Evolutionary conservation across 2,329 filamentous ascomycete species (phyloP), one percentile per base, ranked within the genome.

Genomic region (Claviceps sp.): DNA sequence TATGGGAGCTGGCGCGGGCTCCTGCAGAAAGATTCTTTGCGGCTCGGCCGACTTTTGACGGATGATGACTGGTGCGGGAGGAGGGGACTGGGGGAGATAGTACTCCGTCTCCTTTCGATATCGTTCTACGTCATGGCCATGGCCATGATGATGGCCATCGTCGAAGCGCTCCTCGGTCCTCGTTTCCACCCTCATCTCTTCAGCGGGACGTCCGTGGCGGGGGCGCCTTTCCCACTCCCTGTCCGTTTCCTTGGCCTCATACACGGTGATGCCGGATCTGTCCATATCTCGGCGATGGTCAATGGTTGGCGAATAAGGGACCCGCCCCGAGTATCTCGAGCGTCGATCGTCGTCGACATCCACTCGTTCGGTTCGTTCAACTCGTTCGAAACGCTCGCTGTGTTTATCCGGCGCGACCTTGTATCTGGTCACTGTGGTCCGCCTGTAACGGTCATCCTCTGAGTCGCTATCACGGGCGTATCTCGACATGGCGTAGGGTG

Each of bases 21-120:
- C 78, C 55, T 82, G 74, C 8, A 81, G 72, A 56, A 82, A 78
- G 58, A 82, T 80, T 60, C 76, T 75, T 60, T 82, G 78, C 2
- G 72, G 71, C 60, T 81, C 77, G 2, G 73, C 70, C 1, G 73
- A 70, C 49, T 73, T 71, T 58, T 78, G 74, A 50, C 77, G 76
- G 56, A 82, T 78, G 51, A 81, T 70, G 54, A 82, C 73, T 5
- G 77, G 77, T 2, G 71, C 62, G 4, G 71, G 71, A 10, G 72
- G 65, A 13, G 75, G 74, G 22, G 76, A 70, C 26, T 72, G 68
- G 3, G 74, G 73, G 45, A 74, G 68, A 59, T 77, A 84, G 62
- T 81, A 83, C 57, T 84, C 80, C 2, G 77, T 79, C 62, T 84
- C 80, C 62, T 75, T 76, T 59, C 75, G 75, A 60, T 80, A 81